phyloP scores from a whole-genome alignment of 768 basidiomycete species.

The Amanita polypyramis region DNA sequence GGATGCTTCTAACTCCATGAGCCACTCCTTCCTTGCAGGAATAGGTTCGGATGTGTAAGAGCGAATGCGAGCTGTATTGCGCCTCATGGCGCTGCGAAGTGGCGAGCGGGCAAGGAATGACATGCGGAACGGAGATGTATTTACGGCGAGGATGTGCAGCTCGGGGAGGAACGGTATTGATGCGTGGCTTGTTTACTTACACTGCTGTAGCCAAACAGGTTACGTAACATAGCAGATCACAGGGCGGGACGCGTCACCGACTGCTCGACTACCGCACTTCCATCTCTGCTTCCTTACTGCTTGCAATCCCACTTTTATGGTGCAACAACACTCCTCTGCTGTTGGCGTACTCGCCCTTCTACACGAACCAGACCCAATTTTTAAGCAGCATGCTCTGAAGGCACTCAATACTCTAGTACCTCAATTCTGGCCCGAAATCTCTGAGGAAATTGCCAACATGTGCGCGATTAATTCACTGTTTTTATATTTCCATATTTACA shows the following conservation, averaged over 20 bases:
- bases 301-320: slow-evolving; percentile 35
- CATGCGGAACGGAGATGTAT: slow-evolving; percentile 24
- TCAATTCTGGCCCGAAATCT: slow-evolving; percentile 98
- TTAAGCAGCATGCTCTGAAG: slow-evolving; percentile 88
- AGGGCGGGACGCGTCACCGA: slow-evolving; percentile 33
- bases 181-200: background rate
- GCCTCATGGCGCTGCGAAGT: slow-evolving; percentile 37
- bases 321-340: slow-evolving; percentile 70
- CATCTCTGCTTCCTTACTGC: slow-evolving; percentile 13
- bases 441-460: slow-evolving; percentile 88
- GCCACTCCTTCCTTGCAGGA: slow-evolving; percentile 28
- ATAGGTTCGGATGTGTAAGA: slow-evolving; percentile 28
- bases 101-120: slow-evolving; percentile 38
- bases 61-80: slow-evolving; percentile 26
- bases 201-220: slow-evolving; percentile 27
- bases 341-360: slow-evolving; percentile 89
- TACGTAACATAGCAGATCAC: slow-evolving; percentile 19
- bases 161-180: slow-evolving; percentile 9
- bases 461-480: slow-evolving; percentile 25
- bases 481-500: slow-evolving; percentile 8
- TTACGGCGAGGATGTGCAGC: slow-evolving; percentile 10
- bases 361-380: slow-evolving; percentile 74
- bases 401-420: slow-evolving; percentile 77
- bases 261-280: slow-evolving; percentile 10
- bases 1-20: slow-evolving; percentile 44